Base-by-base conservation (phyloP, 2,329 filamentous ascomycete genomes). In the Huntiella omanensis region DNA sequence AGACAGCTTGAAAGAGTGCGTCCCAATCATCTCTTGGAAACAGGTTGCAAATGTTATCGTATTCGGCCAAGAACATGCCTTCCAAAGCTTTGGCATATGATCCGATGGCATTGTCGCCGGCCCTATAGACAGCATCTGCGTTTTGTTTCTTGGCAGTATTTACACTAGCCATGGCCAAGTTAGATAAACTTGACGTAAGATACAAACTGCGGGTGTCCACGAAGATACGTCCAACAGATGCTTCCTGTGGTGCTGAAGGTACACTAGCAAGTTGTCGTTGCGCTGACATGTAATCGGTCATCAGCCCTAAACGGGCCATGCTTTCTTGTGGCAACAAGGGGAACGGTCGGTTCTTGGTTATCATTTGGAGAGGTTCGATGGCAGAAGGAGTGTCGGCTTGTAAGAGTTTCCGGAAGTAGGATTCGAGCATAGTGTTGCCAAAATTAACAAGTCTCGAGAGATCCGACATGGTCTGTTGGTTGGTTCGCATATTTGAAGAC, bases 81-180 rank as follows among this genome's bases (percentile, higher is more conserved):
- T 95, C 85, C 63, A 98, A 76, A 0, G 81, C 83, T 55, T 80
- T 78, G 0, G 85, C 82, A 58, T 98, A 98, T 33, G 81, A 85
- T 2, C 81, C 79, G 49, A 98, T 92, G 4, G 86, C 88, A 60
- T 91, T 96, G 16, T 83, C 91, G 11, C 87, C 88, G 49, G 83
- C 73, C 49, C 79, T 77, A 60, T 98, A 98, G 7, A 92, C 74
- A 2, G 83, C 83, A 58, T 88, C 84, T 1, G 80, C 71, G 46
- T 77, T 77, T 62, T 83, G 85, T 60, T 84, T 82, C 60, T 84
- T 87, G 16, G 82, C 71, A 42, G 86, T 80, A 66, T 85, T 80
- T 59, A 92, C 67, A 32, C 86, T 92, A 12, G 88, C 88, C 36
- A 83, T 77, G 2, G 91, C 83, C 40, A 96, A 69, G 58, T 93